Conservation (phyloP, 148 eudicot genomes). For the Diospyros kaki region DNA sequence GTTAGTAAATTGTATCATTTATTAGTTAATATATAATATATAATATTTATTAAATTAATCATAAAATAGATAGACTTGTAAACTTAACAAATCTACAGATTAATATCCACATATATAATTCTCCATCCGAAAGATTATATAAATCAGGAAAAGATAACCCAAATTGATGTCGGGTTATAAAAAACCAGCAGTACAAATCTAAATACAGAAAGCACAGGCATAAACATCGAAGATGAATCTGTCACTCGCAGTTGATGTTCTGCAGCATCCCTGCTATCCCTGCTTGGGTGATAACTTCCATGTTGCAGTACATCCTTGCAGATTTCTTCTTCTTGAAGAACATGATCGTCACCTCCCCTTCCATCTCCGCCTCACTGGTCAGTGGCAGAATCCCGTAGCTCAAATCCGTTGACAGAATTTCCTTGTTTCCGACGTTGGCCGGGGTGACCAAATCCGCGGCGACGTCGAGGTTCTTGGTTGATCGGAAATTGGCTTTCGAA, state of each 20-base stretch:
- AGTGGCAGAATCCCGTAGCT: neutral
- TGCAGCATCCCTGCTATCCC: neutral
- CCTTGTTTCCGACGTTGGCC: neutral
- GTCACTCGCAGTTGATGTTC: neutral
- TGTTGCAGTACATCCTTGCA: neutral
- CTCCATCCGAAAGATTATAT: too few species aligned
- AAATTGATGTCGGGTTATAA: too few species aligned
- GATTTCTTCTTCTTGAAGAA: constrained; percentile 11
- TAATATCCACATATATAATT: too few species aligned
- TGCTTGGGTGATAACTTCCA: neutral
- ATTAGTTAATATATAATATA: too few species aligned
- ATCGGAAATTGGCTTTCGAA: neutral
- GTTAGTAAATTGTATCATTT: too few species aligned
- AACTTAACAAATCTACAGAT: too few species aligned
- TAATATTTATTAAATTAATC: too few species aligned
- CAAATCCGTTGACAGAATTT: neutral
- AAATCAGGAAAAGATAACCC: too few species aligned
- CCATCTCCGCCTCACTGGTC: neutral
- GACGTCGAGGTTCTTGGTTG: constrained; percentile 15
- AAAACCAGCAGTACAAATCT: too few species aligned
- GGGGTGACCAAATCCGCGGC: neutral
- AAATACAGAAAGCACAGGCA: too few species aligned
- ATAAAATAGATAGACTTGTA: too few species aligned
- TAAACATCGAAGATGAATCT: neutral
- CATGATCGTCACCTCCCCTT: neutral